phyloP scores from a whole-genome alignment of 2,329 filamentous ascomycete genomes.

The Clarireedia monteithiana region DNA sequence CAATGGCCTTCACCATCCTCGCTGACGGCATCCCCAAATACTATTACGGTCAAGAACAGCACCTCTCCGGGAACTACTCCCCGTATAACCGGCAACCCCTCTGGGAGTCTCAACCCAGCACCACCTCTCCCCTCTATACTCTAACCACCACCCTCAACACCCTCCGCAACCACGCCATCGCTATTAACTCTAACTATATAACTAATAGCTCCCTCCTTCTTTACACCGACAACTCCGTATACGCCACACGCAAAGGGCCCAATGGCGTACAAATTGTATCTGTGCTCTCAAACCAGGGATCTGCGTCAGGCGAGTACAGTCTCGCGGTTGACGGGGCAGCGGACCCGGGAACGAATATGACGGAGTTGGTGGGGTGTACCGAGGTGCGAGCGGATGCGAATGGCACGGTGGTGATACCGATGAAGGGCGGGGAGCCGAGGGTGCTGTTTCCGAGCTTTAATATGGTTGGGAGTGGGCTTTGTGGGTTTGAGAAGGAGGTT shows the following conservation, averaged over 20 bases:
- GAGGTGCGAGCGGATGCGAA: background rate
- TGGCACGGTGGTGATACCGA: conserved; percentile 1
- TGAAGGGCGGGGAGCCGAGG: conserved; percentile 2
- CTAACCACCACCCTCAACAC: conserved; percentile 25
- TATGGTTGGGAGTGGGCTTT: conserved; percentile 1
- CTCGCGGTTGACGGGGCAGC: conserved; percentile 4
- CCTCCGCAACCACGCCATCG: conserved; percentile 14
- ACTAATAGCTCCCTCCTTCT: conserved; percentile 8
- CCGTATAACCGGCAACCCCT: conserved; percentile 37
- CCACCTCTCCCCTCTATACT: conserved; percentile 31
- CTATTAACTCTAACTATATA: conserved; percentile 7
- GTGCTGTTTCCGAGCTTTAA: background rate
- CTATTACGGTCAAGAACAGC: conserved; percentile 47
- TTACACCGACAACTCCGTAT: conserved; percentile 10
- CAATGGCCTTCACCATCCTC: conserved; percentile 40
- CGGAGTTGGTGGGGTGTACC: conserved; percentile 11
- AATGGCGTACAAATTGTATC: conserved; percentile 15
- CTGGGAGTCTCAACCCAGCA: conserved; percentile 34
- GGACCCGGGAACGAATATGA: conserved; percentile 8
- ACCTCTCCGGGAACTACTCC: conserved; percentile 33
- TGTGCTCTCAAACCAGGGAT: conserved; percentile 34
- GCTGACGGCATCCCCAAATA: conserved; percentile 43
- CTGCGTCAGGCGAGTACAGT: background rate
- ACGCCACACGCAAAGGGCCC: conserved; percentile 16
- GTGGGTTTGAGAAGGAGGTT: background rate